phyloP scores from a whole-genome alignment of 106 monocot genomes.

The Triglochin maritima region DNA sequence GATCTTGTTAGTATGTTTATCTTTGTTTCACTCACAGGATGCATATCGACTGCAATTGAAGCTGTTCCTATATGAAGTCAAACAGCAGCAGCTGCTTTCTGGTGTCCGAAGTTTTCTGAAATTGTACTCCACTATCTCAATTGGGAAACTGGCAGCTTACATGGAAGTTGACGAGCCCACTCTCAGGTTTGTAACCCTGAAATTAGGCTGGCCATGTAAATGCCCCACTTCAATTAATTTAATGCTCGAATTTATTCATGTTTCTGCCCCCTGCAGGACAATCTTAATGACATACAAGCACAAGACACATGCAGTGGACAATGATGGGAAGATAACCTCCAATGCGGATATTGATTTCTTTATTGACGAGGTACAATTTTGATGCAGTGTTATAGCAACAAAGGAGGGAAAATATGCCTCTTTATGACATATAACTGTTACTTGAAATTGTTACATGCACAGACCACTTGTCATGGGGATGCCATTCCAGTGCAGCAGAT shows the following conservation, averaged over 20 bases:
- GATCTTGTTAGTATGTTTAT: too few relatives aligned
- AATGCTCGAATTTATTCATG: not conserved
- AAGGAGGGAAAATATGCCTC: too few relatives aligned
- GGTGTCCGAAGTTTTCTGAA: conserved; percentile 66
- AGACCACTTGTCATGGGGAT: too few relatives aligned
- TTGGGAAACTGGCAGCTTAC: conserved; percentile 73
- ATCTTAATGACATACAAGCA: conserved; percentile 97
- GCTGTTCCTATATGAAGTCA: conserved; percentile 89
- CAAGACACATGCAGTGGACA: conserved; percentile 78
- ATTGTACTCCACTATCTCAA: conserved; percentile 74
- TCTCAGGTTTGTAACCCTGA: conserved; percentile 35
- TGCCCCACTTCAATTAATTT: not conserved
- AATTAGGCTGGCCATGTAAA: too few relatives aligned
- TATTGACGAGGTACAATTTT: conserved; percentile 52
- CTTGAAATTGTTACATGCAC: not conserved
- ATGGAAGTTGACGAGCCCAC: conserved; percentile 88
- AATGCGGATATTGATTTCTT: conserved; percentile 88
- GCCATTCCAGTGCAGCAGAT: too few relatives aligned
- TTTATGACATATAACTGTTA: not conserved
- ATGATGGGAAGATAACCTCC: conserved; percentile 62
- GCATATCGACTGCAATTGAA: conserved; percentile 94
- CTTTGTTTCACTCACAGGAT: conserved; percentile 35
- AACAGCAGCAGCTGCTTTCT: conserved; percentile 86
- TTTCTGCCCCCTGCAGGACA: conserved; percentile 26
- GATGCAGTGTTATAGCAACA: too few relatives aligned